Evolutionary conservation across 257 asterid species (phyloP).

Genomic region (Jacaranda mimosifolia): DNA sequence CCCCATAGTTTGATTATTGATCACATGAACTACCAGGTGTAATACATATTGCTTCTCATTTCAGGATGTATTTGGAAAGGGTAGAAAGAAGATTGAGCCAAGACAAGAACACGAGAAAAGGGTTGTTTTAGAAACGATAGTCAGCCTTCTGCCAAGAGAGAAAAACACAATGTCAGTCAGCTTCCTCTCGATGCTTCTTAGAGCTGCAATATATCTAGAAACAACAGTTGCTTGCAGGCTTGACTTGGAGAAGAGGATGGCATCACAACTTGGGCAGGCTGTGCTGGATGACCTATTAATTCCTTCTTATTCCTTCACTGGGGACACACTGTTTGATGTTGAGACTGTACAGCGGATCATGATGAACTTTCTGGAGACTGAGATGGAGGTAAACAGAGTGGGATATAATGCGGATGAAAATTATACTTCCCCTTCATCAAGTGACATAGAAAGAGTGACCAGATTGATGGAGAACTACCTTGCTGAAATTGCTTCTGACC

Average conservation of each 20-base stretch:
- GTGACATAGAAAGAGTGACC: constrained; percentile 62
- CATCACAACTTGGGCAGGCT: constrained; percentile 77
- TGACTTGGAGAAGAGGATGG: constrained; percentile 88
- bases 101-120: constrained; percentile 80
- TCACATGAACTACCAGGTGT: constrained; percentile 13
- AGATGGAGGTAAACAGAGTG: constrained; percentile 50
- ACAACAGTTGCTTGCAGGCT: constrained; percentile 89
- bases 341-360: constrained; percentile 77
- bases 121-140: constrained; percentile 83
- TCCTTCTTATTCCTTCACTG: constrained; percentile 73
- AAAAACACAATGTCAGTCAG: constrained; percentile 76
- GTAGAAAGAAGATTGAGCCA: constrained; percentile 71
- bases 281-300: constrained; percentile 76
- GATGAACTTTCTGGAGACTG: constrained; percentile 62
- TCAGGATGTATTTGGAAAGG: constrained; percentile 83
- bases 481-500: constrained; percentile 78
- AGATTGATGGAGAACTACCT: constrained; percentile 75
- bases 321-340: constrained; percentile 80
- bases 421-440: constrained; percentile 41
- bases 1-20: constrained; percentile 28
- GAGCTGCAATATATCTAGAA: constrained; percentile 80
- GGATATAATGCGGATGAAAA: constrained; percentile 52
- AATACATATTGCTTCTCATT: constrained; percentile 23
- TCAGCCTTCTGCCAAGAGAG: constrained; percentile 82
- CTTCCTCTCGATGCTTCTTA: constrained; percentile 85